phyloP scores from a whole-genome alignment of 1,284 basidiomycete genomes.

The Cutaneotrichosporon sp. region DNA sequence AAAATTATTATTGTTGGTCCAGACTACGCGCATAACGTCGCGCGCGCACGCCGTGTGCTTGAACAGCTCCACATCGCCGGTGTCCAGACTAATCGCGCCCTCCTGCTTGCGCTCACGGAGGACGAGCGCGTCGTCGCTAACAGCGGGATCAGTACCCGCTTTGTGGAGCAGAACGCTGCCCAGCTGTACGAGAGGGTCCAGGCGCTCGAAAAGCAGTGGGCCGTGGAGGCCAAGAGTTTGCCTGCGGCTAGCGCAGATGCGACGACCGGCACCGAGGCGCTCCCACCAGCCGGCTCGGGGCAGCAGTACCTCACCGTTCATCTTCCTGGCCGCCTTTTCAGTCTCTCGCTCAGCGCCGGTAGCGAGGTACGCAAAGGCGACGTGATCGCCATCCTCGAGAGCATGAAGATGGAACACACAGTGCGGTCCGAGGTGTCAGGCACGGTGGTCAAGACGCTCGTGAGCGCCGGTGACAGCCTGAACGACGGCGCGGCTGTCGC shows the following conservation, averaged over 20 bases:
- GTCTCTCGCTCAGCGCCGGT: slow-evolving; percentile 9
- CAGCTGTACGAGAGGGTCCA: slow-evolving; percentile 4
- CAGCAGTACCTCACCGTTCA: slow-evolving; percentile 16
- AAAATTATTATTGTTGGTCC: slow-evolving; percentile 15
- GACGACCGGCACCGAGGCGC: background rate
- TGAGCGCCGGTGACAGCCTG: slow-evolving; percentile 11
- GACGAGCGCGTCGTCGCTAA: slow-evolving; percentile 11
- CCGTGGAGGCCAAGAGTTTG: background rate
- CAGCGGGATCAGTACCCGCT: slow-evolving; percentile 11
- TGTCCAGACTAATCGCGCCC: slow-evolving; percentile 14
- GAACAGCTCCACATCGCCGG: slow-evolving; percentile 14
- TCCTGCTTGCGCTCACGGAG: slow-evolving; percentile 15
- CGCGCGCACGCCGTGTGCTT: slow-evolving; percentile 8
- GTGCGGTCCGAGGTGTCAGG: slow-evolving; percentile 10
- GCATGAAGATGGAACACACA: slow-evolving; percentile 23
- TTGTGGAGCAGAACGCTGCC: slow-evolving; percentile 11
- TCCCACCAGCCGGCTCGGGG: slow-evolving; percentile 12
- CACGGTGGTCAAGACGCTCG: slow-evolving; percentile 8
- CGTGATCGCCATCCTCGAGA: slow-evolving; percentile 14
- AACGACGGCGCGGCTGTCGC: slow-evolving; percentile 16
- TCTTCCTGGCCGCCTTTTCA: slow-evolving; percentile 17
- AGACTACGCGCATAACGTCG: slow-evolving; percentile 6
- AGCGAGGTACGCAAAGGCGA: slow-evolving; percentile 8
- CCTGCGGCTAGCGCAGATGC: background rate
- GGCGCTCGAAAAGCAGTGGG: slow-evolving; percentile 13